Conservation (phyloP, 768 basidiomycete species). For the Suillus paluster region DNA sequence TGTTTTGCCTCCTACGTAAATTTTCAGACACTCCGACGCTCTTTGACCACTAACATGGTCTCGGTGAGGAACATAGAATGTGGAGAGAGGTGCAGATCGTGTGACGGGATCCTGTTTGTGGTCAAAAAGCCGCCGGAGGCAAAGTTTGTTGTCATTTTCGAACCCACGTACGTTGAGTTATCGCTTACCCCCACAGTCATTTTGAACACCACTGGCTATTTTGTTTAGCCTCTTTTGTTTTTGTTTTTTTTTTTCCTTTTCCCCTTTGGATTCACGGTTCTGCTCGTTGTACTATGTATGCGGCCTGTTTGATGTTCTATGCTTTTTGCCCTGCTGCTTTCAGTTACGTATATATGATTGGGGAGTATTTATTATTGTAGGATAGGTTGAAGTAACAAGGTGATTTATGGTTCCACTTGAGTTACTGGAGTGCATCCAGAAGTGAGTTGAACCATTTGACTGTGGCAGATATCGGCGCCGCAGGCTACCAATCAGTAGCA, state of each 20-base stretch:
- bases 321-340: slow-evolving; percentile 12
- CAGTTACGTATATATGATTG: slow-evolving; percentile 4
- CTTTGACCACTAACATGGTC: slow-evolving; percentile 38
- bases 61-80: slow-evolving; percentile 10
- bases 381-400: background rate
- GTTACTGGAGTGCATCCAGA: too few relatives aligned
- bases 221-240: background rate
- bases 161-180: slow-evolving; percentile 4
- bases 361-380: slow-evolving; percentile 12
- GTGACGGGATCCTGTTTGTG: slow-evolving; percentile 32
- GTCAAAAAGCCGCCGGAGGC: slow-evolving; percentile 31
- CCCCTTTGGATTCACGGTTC: background rate
- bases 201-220: background rate
- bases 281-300: background rate
- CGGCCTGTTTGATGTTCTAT: slow-evolving; percentile 9
- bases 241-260: background rate
- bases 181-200: background rate
- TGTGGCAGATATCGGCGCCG: too few relatives aligned
- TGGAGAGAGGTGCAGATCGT: slow-evolving; percentile 17
- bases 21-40: slow-evolving; percentile 24
- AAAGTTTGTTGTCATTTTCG: slow-evolving; percentile 25
- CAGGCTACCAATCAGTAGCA: too few relatives aligned
- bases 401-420: background rate
- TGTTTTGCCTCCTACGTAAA: slow-evolving; percentile 29
- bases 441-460: too few relatives aligned